Conservation (phyloP, 2,329 filamentous ascomycete species). For the Penicillium sp. region DNA sequence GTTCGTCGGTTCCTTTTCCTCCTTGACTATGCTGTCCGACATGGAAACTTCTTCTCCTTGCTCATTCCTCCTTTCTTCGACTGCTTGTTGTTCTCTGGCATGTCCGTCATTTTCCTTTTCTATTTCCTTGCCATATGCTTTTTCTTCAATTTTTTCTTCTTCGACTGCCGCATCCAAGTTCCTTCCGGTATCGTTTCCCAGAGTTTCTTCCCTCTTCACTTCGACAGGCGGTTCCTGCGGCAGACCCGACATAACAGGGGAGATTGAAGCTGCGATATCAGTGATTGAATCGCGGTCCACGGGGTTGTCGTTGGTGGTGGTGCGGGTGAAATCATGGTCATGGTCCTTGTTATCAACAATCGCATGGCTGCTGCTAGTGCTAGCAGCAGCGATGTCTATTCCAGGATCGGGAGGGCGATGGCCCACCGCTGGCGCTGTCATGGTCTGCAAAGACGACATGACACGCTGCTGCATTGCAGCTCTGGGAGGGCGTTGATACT, state of each 20-base stretch:
- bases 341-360: constrained; percentile 4
- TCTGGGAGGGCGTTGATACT: constrained; percentile 10
- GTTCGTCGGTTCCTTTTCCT: constrained; percentile 6
- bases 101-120: neutral
- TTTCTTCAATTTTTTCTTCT: neutral
- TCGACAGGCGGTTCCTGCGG: neutral
- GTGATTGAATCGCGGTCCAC: neutral
- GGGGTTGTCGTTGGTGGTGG: neutral
- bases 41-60: neutral
- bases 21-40: neutral
- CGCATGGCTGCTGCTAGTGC: neutral
- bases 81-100: neutral
- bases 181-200: neutral
- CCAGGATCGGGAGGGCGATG: constrained; percentile 42
- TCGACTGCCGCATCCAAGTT: neutral
- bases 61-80: neutral
- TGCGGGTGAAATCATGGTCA: neutral
- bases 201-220: constrained; percentile 1
- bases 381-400: constrained; percentile 16
- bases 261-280: constrained; percentile 3
- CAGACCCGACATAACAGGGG: neutral
- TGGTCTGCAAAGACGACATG: constrained; percentile 46
- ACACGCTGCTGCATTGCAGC: constrained; percentile 27
- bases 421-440: constrained; percentile 45
- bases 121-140: neutral